phyloP scores from a whole-genome alignment of 202 grass and related monocot species.

The Setaria viridis region DNA sequence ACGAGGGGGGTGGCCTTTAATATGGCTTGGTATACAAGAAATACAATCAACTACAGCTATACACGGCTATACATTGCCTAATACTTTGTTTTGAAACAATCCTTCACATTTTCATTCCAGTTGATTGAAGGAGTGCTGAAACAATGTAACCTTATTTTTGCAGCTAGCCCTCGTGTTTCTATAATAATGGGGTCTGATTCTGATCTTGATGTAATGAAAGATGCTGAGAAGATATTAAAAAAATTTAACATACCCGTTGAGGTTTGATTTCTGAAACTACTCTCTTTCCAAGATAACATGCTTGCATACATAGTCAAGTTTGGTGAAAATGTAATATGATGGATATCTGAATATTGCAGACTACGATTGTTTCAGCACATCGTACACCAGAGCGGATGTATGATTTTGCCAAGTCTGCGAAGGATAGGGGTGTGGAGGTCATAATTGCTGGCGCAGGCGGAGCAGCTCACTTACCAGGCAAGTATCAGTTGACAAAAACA shows the following conservation, averaged over 20 bases:
- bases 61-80: no score
- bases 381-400: slow-evolving; percentile 87
- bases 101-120: slow-evolving; percentile 17
- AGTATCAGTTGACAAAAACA: slow-evolving; percentile 39
- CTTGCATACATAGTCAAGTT: slow-evolving; percentile 19
- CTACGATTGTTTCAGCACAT: slow-evolving; percentile 94
- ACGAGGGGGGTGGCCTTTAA: no score
- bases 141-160: slow-evolving; percentile 20
- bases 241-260: slow-evolving; percentile 78
- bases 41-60: no score
- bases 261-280: slow-evolving; percentile 51
- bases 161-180: slow-evolving; percentile 69
- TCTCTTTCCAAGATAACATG: slow-evolving; percentile 1
- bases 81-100: slow-evolving; percentile 14
- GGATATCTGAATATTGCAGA: slow-evolving; percentile 52
- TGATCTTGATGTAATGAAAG: slow-evolving; percentile 88
- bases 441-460: slow-evolving; percentile 95
- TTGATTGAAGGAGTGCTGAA: slow-evolving; percentile 15
- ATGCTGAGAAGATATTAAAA: slow-evolving; percentile 68
- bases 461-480: slow-evolving; percentile 93
- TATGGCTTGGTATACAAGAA: no score
- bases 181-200: slow-evolving; percentile 98
- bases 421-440: slow-evolving; percentile 77
- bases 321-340: slow-evolving; percentile 24
- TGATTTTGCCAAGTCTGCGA: slow-evolving; percentile 70